Base-by-base conservation (phyloP, 768 basidiomycete species). In the Serendipita sp. region DNA sequence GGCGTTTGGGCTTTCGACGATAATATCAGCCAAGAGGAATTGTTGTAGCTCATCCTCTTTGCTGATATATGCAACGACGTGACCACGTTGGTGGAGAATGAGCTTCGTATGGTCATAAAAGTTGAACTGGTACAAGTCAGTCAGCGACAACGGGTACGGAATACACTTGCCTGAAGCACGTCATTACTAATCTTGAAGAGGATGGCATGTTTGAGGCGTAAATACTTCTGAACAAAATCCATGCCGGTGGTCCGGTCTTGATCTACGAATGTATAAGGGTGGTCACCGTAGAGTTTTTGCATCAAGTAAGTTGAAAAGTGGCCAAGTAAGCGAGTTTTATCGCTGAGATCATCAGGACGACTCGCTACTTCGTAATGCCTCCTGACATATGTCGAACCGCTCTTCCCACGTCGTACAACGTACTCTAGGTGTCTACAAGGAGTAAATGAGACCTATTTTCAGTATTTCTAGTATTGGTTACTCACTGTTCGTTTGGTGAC, bases 21-120 rank as follows among this genome's bases (percentile, higher is more conserved):
- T 84, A 63, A 95, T 73, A 63, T 86, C 83, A 53, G 80, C 80
- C 48, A 95, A 76, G 37, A 83, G 79, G 78, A 83, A 87, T 44
- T 85, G 83, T 46, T 85, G 84, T 72, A 93, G 74, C 64, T 79
- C 79, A 76, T 91, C 88, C 69, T 85, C 80, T 78, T 91, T 91
- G 80, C 93, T 91, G 70, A 97, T 94, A 73, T 94, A 85, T 2
- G 92, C 91, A 58, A 98, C 79, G 13, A 85, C 74, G 11, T 86
- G 77, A 2, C 90, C 94, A 31, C 85, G 78, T 0, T 85, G 83
- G 16, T 91, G 91, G 62, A 99, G 77, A 65, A 99, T 85, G 66
- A 98, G 76, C 73, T 99, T 98, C 45, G 89, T 87, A 76, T 99
- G 96, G 75, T 98, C 96, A 73, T 90, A 91, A 73, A 97, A 98